Percentiles rank a stretch among this genome's conserved stretches.
Conservation (phyloP, 495 filamentous ascomycete genomes). For the Acidiella bohemica region DNA sequence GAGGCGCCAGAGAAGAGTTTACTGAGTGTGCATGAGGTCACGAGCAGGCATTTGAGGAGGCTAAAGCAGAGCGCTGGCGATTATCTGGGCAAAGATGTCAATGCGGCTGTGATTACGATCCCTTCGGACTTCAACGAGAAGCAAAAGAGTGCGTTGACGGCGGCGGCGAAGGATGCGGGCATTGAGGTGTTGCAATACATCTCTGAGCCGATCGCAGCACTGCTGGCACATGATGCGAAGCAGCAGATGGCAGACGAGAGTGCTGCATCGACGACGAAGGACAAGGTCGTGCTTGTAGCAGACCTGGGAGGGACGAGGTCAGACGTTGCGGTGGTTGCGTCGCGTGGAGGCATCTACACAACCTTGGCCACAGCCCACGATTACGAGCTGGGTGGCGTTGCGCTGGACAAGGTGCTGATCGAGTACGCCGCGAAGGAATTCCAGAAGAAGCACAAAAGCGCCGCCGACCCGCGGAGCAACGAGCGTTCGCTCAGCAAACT, state of each 20-base stretch:
- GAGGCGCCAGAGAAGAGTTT: conserved; percentile 54
- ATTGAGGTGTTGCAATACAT: conserved; percentile 87
- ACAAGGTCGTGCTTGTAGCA: conserved; percentile 85
- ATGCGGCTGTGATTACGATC: conserved; percentile 80
- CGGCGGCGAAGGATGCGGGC: conserved; percentile 66
- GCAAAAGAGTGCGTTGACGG: conserved; percentile 65
- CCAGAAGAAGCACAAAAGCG: conserved; percentile 74
- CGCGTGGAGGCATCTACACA: conserved; percentile 90
- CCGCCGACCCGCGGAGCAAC: conserved; percentile 62
- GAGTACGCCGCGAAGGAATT: conserved; percentile 98
- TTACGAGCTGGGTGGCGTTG: conserved; percentile 71
- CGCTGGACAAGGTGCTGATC: conserved; percentile 77
- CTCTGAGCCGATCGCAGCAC: conserved; percentile 79
- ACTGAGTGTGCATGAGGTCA: conserved; percentile 70
- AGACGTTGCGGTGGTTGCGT: conserved; percentile 80
- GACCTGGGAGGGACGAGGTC: conserved; percentile 88
- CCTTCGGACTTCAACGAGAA: conserved; percentile 84
- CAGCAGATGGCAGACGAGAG: conserved; percentile 36
- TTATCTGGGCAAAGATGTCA: conserved; percentile 82
- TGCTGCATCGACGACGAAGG: conserved; percentile 22
- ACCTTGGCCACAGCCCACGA: conserved; percentile 88
- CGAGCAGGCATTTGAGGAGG: conserved; percentile 74
- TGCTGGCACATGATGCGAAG: conserved; percentile 83
- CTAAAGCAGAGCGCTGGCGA: conserved; percentile 74
- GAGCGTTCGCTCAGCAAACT: conserved; percentile 76